These are phyloP conservation scores for Apophysomyces variabilis DNA, from an alignment of 371 early-diverging fungal genomes.

Conservation along the genomic window DNA sequence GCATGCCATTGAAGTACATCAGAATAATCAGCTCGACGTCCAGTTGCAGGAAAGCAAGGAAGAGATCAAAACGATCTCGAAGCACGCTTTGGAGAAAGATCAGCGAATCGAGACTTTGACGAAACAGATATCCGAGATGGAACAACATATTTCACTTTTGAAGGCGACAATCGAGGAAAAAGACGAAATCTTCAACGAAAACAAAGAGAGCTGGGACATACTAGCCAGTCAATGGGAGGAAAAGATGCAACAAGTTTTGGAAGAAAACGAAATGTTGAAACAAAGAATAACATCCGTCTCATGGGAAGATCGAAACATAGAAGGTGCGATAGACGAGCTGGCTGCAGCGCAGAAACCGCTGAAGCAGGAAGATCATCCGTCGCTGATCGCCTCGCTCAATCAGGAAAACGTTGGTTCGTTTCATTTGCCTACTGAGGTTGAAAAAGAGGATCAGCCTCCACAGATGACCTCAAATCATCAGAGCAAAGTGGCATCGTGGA, in stretches of 20 bases:
- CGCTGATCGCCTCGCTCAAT: not conserved
- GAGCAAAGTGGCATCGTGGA: not conserved
- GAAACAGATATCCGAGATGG: not conserved
- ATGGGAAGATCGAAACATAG: not conserved
- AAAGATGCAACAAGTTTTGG: not conserved
- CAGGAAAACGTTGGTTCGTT: not conserved
- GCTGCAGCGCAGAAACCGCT: not conserved
- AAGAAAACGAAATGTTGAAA: not conserved
- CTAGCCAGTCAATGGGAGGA: not conserved
- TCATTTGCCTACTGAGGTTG: not conserved
- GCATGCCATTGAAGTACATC: not conserved
- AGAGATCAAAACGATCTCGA: not conserved
- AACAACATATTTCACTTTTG: constrained; percentile 2
- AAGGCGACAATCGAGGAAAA: not conserved
- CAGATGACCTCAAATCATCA: not conserved
- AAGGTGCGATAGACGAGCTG: not conserved
- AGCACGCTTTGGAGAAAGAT: not conserved
- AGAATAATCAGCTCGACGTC: not conserved
- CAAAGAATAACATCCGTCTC: not conserved
- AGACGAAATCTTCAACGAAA: not conserved
- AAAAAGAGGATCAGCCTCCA: not conserved
- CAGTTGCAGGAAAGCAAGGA: not conserved
- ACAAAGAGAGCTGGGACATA: not conserved
- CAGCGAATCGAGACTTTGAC: not conserved
- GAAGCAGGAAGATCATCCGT: not conserved